Evolutionary conservation across 495 filamentous ascomycete genomes (phyloP), one percentile per base, ranked within the genome.

Genomic region (Annulohypoxylon bovei): DNA sequence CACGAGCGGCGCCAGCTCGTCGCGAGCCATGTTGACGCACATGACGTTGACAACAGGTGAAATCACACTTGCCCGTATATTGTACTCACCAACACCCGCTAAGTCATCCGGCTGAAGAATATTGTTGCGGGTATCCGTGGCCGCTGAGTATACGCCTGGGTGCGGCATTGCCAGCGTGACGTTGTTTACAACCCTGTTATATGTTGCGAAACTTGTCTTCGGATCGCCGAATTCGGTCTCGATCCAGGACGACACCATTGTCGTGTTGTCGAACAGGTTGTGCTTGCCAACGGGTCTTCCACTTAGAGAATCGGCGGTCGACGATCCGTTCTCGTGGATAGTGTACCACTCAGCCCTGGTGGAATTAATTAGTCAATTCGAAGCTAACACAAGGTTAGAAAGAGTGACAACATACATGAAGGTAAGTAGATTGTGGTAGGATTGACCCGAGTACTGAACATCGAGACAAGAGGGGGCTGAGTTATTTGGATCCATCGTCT

Each of bases 91-190:
- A 23, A 91, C 82, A 0, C 90, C 90, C 9, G 75, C 83, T 8
- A 90, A 78, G 30, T 90, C 88, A 18, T 83, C 77, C 0, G 92
- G 91, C 68, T 93, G 90, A 40, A 88, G 73, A 49, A 94, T 91
- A 2, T 77, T 70, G 73, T 93, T 94, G 25, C 65, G 76, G 0
- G 79, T 68, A 67, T 92, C 81, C 23, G 80, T 81, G 0, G 88
- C 87, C 2, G 91, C 91, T 20, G 76, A 76, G 25, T 89, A 85
- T 4, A 94, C 79, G 1, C 89, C 89, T 2, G 87, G 82, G 62
- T 93, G 91, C 0, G 91, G 91, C 82, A 93, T 88, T 1, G 90
- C 88, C 68, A 93, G 84, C 0, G 89, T 92, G 40, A 93, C 85
- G 70, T 93, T 93, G 76, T 91, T 89, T 63, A 93, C 75, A 44